Base-by-base conservation (phyloP, 2,329 filamentous ascomycete species). In the Ceratocystis cubensis region DNA sequence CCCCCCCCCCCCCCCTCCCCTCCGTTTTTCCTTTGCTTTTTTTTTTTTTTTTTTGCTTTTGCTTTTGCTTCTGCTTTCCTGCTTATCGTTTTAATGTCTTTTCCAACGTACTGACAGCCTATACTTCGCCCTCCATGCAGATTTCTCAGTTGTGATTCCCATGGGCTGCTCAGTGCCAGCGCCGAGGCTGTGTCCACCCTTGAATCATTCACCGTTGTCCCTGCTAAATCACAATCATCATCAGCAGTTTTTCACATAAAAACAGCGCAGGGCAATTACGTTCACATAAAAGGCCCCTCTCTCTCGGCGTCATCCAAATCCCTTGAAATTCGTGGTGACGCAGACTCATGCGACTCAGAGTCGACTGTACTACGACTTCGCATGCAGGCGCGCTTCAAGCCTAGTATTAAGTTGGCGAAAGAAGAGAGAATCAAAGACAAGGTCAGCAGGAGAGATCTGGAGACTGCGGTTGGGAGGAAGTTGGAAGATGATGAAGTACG, bases 381-480 rank as follows among this genome's bases (percentile, higher is more conserved):
- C 65, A 96, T 97, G 92, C 93, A 97, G 78, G 91, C 93, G 25
- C 82, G 89, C 63, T 97, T 96, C 79, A 96, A 96, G 79, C 92
- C 93, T 7, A 83, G 83, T 69, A 89, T 88, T 75, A 64, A 56
- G 45, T 87, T 87, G 8, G 84, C 81, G 0, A 95, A 92, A 76
- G 91, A 92, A 73, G 88, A 90, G 70, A 94, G 88, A 78, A 88
- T 89, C 0, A 82, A 83, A 71, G 87, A 93, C 71, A 96, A 93
- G 78, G 89, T 99, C 67, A 93, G 87, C 72, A 82, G 89, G 69
- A 87, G 87, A 72, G 91, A 96, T 76, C 78, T 96, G 61, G 92
- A 96, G 76, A 86, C 85, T 59, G 86, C 88, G 2, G 90, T 88
- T 0, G 92, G 92, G 0, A 78, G 91, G 69, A 81, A 79, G 67